These are phyloP conservation scores for Tillandsia fasciculata DNA, from an alignment of 176 grass and related monocot genomes.

Conservation along the genomic window DNA sequence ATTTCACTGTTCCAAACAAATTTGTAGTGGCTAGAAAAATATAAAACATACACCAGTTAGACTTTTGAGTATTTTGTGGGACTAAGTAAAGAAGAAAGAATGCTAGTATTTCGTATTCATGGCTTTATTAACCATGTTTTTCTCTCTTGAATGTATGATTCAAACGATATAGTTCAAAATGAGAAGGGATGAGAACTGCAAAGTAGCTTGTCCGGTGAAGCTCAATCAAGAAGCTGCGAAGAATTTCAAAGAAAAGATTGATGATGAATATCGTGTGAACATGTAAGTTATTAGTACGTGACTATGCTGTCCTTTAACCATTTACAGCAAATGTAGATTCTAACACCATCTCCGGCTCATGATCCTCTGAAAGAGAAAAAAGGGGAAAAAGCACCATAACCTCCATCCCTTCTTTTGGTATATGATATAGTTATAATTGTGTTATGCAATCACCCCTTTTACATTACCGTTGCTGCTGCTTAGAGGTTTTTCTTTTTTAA, in stretches of 20 bases:
- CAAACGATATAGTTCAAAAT: slow-evolving; percentile 1
- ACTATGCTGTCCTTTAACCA: neutral
- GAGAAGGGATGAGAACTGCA: slow-evolving; percentile 34
- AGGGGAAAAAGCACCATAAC: too few species aligned
- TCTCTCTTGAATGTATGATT: slow-evolving; percentile 1
- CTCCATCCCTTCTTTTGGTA: neutral
- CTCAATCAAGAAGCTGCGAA: slow-evolving; percentile 29
- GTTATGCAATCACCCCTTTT: neutral
- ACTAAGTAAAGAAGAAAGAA: neutral
- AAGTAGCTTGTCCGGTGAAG: slow-evolving; percentile 30
- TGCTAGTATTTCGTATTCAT: neutral
- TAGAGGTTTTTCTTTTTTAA: neutral
- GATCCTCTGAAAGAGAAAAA: too few species aligned
- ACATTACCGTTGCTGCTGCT: neutral
- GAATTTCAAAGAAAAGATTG: slow-evolving; percentile 43
- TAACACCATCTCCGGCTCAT: neutral
- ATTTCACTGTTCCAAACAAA: too few species aligned
- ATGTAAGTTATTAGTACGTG: slow-evolving; percentile 21
- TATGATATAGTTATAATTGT: neutral
- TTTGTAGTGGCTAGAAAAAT: neutral
- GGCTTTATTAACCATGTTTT: neutral
- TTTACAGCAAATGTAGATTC: neutral
- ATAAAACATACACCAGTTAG: neutral
- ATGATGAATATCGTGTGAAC: slow-evolving; percentile 41
- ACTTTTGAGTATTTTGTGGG: neutral